phyloP scores from a whole-genome alignment of 208 protist species.

The Leishmania tropica region DNA sequence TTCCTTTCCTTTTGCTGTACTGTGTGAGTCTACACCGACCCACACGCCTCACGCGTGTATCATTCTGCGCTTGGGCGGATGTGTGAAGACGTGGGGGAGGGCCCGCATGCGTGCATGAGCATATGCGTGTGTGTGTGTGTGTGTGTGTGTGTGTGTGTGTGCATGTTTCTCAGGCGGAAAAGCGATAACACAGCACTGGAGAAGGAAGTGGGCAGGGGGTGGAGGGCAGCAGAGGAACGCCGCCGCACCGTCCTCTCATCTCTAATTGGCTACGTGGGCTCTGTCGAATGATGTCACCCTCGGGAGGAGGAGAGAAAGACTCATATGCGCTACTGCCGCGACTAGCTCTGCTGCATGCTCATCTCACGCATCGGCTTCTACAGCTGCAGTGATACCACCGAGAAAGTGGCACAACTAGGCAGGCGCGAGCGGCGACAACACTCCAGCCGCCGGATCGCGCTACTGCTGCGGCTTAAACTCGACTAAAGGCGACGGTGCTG shows the following conservation, averaged over 20 bases:
- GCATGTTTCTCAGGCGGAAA: background rate
- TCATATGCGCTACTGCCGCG: background rate
- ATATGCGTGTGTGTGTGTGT: background rate
- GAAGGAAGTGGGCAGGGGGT: background rate
- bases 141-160: background rate
- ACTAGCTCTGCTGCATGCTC: background rate
- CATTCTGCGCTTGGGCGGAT: background rate
- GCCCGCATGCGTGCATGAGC: no score
- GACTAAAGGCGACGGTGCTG: conserved; percentile 60
- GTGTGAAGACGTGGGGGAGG: background rate
- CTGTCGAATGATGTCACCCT: background rate
- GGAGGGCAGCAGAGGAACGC: background rate
- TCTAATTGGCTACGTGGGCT: background rate
- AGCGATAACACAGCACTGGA: background rate
- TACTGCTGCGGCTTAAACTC: conserved; percentile 66
- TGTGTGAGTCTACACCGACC: background rate
- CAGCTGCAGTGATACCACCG: background rate
- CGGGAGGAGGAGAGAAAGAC: background rate
- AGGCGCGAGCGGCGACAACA: background rate
- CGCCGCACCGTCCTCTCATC: background rate
- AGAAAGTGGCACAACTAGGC: background rate
- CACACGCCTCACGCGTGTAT: background rate
- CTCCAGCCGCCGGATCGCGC: background rate
- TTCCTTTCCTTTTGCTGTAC: background rate
- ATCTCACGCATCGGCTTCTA: background rate